phyloP scores from a whole-genome alignment of 208 protist species.

The Trypanosoma scelopori region DNA sequence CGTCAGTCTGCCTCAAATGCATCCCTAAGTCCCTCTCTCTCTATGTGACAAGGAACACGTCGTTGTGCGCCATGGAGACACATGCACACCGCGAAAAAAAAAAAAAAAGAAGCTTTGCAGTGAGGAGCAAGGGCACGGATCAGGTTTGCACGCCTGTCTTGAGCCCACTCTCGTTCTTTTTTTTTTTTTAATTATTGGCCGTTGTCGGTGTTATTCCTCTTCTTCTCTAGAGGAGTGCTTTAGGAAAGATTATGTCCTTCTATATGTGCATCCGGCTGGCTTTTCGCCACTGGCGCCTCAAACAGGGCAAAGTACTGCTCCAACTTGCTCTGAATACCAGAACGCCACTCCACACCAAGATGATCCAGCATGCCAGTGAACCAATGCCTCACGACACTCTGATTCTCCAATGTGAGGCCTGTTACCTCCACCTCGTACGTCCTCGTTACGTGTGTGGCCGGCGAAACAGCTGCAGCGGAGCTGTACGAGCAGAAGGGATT shows the following conservation, averaged over 20 bases:
- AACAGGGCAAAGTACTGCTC: slow-evolving; percentile 50
- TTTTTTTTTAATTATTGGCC: neutral
- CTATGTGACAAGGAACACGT: too few species aligned
- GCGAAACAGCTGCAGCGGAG: neutral
- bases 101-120: too few species aligned
- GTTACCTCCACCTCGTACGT: slow-evolving; percentile 69
- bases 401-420: slow-evolving; percentile 30
- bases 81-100: too few species aligned
- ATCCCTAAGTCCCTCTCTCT: too few species aligned
- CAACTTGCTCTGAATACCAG: slow-evolving; percentile 55
- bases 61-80: too few species aligned
- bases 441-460: slow-evolving; percentile 30
- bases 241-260: neutral
- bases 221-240: neutral
- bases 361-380: slow-evolving; percentile 37
- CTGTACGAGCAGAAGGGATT: slow-evolving; percentile 10
- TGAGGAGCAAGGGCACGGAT: too few species aligned
- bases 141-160: too few species aligned
- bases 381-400: slow-evolving; percentile 43
- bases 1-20: too few species aligned
- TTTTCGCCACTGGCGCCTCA: neutral
- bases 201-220: neutral
- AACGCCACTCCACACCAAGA: slow-evolving; percentile 57
- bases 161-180: neutral
- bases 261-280: neutral